Base-by-base conservation (phyloP, 1,284 basidiomycete genomes). In the Xerocomus minutiporus region DNA sequence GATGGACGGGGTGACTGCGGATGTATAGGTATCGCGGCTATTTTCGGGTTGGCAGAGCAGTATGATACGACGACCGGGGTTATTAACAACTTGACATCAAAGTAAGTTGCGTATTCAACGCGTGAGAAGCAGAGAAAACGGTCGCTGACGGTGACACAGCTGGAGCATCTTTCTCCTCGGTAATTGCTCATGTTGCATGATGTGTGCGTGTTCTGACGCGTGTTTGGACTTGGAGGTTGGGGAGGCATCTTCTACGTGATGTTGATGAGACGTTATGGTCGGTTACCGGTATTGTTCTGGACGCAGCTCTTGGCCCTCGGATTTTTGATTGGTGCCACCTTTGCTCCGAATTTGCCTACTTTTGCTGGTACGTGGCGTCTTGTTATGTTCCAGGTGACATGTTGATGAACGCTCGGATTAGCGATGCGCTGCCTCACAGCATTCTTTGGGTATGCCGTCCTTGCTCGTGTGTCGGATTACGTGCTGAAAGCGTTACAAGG, bases 361-460 rank as follows among this genome's bases (percentile, higher is more conserved):
- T 79, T 79, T 63, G 65, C 77, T 28, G 76, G 77, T 75, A 54
- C 20, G 46, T 4, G 5, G 20, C 15, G n/a, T 50, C 26, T 48
- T 15, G 12, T 40, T 31, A 8, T 45, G 5, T 39, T 35, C 2
- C 34, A 20, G 41, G 41, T 48, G 38, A 20, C 11, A 26, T 46
- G 40, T 9, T 46, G 23, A 50, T 26, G 50, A 39, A 48, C 9
- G 17, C 42, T 39, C 34, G 59, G 59, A 40, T 54, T 63, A 79
- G 86, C 79, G 0, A 86, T 87, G 81, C 75, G 87, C 40, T 88
- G 86, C 56, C 67, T 89, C 49, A 84, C 77, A 6, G 84, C 75
- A 4, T 81, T 89, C 63, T 89, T 90, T 60, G 82, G 76, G 78
- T 87, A 72, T 44, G 74, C 2, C 44, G 26, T 46, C 28, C 28